These are phyloP conservation scores for Nitzschia sp. DNA, from an alignment of 108 stramenopile genomes.

Conservation along the genomic window DNA sequence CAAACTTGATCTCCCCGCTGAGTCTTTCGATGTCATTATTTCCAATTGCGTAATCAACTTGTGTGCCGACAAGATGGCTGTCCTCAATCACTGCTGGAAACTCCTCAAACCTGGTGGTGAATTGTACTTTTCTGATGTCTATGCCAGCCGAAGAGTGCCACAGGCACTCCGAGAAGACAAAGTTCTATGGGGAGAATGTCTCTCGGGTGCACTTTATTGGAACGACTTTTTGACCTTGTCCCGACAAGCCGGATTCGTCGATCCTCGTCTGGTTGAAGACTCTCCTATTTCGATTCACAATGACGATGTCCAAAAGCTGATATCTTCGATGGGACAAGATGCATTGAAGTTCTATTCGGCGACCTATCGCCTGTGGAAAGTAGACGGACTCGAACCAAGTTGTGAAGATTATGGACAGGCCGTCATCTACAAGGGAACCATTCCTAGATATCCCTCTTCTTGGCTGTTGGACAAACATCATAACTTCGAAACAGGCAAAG, in stretches of 20 bases:
- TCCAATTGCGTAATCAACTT: slow-evolving; percentile 98
- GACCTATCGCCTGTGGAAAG: slow-evolving; percentile 92
- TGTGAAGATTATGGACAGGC: slow-evolving; percentile 98
- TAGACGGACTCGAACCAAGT: slow-evolving; percentile 76
- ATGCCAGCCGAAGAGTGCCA: slow-evolving; percentile 90
- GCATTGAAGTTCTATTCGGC: slow-evolving; percentile 90
- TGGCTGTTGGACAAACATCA: slow-evolving; percentile 94
- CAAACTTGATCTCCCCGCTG: slow-evolving; percentile 70
- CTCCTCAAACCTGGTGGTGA: slow-evolving; percentile 93
- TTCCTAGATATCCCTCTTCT: slow-evolving; percentile 70
- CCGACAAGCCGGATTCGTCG: slow-evolving; percentile 81
- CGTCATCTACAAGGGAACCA: slow-evolving; percentile 95
- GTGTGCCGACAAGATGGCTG: slow-evolving; percentile 92
- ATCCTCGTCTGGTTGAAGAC: slow-evolving; percentile 91
- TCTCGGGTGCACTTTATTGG: slow-evolving; percentile 95
- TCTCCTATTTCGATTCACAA: slow-evolving; percentile 87
- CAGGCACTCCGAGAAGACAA: slow-evolving; percentile 63
- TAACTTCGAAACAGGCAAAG: slow-evolving; percentile 85
- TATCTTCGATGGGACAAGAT: slow-evolving; percentile 66
- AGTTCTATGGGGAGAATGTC: slow-evolving; percentile 95
- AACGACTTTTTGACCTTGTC: slow-evolving; percentile 92
- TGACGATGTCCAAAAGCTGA: slow-evolving; percentile 63
- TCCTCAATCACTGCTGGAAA: slow-evolving; percentile 80
- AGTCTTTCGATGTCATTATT: slow-evolving; percentile 91
- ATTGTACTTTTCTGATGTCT: slow-evolving; percentile 96